phyloP scores from a whole-genome alignment of 768 basidiomycete genomes.

The Leucocoprinus leucothites region DNA sequence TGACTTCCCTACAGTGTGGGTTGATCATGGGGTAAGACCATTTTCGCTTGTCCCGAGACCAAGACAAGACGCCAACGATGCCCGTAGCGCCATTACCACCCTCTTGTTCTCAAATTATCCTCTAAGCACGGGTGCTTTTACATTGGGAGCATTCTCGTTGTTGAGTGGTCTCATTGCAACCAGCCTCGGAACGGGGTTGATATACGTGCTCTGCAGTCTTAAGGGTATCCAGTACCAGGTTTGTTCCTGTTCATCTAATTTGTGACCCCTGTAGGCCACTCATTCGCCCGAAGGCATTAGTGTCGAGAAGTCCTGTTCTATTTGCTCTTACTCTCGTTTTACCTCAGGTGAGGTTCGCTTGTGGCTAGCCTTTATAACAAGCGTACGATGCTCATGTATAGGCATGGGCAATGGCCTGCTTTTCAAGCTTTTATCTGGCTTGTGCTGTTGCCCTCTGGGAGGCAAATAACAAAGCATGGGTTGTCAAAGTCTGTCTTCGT shows the following conservation, averaged over 20 bases:
- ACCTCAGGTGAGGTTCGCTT: neutral
- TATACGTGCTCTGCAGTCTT: neutral
- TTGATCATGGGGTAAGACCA: constrained; percentile 1
- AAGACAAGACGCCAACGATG: too few relatives aligned
- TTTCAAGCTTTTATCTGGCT: neutral
- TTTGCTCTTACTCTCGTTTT: neutral
- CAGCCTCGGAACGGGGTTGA: neutral
- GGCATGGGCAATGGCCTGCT: neutral
- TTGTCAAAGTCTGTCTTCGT: neutral
- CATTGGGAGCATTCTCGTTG: neutral
- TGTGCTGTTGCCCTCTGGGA: neutral
- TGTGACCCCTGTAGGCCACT: too few relatives aligned
- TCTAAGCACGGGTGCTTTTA: neutral
- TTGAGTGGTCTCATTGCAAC: neutral
- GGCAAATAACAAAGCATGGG: neutral
- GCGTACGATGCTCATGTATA: neutral
- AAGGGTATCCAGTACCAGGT: neutral
- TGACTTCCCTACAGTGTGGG: neutral
- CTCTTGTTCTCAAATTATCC: neutral
- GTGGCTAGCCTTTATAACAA: neutral
- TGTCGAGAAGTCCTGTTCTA: neutral
- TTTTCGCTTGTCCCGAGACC: too few relatives aligned
- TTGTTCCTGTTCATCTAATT: neutral
- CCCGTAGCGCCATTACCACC: neutral
- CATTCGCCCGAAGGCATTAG: neutral